These are phyloP conservation scores for Ascodesmis nigricans DNA, from an alignment of 495 filamentous ascomycete genomes.

Conservation along the genomic window DNA sequence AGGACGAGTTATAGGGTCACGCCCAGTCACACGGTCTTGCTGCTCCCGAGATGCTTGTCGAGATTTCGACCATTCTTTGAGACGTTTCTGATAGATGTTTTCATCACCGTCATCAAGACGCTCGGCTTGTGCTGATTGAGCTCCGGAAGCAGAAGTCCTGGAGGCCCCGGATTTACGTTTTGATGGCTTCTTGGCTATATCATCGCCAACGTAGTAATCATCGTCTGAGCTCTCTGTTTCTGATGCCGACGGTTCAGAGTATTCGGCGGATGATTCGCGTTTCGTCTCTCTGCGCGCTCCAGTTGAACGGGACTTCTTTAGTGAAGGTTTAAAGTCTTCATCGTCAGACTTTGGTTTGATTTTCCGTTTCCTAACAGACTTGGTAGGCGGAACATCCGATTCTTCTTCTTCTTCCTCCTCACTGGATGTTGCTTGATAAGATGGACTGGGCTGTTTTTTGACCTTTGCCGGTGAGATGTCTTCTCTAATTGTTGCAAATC, in stretches of 20 bases:
- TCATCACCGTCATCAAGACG: conserved; percentile 77
- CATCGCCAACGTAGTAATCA: conserved; percentile 17
- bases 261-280: not conserved
- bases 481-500: conserved; percentile 34
- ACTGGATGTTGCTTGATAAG: not conserved
- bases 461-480: conserved; percentile 7
- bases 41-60: conserved; percentile 42
- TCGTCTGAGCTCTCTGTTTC: conserved; percentile 1
- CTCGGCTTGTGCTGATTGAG: not conserved
- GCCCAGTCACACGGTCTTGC: conserved; percentile 18
- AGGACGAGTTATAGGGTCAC: conserved; percentile 20
- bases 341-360: not conserved
- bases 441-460: not conserved
- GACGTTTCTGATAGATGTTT: conserved; percentile 50
- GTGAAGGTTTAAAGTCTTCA: not conserved
- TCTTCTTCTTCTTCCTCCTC: not conserved
- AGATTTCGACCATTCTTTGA: conserved; percentile 49
- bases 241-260: not conserved
- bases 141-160: conserved; percentile 23
- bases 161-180: conserved; percentile 24
- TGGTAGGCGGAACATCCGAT: not conserved
- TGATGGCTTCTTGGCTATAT: conserved; percentile 22
- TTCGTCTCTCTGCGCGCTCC: not conserved
- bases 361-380: conserved; percentile 1
- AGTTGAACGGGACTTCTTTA: not conserved